Evolutionary conservation across 108 stramenopile species (phyloP).

Genomic region (Asterionellopsis glacialis): DNA sequence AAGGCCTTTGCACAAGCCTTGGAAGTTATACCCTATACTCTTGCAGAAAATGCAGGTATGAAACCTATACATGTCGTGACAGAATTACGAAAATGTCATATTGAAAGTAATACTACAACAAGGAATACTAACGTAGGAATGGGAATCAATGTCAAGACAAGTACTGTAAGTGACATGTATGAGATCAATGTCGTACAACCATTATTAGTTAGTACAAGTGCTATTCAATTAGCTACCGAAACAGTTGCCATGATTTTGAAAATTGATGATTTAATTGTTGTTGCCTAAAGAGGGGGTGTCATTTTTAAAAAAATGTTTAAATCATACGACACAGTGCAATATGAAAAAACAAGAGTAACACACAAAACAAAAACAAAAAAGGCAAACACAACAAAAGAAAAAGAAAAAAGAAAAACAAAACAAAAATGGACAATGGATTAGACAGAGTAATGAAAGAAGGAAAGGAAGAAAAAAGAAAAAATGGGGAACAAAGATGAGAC

Average conservation of each 20-base stretch:
- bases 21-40: constrained; percentile 98
- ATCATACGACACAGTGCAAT: background rate
- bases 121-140: constrained; percentile 41
- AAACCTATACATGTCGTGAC: constrained; percentile 98
- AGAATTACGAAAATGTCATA: constrained; percentile 87
- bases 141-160: constrained; percentile 95
- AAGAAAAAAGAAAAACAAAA: no score
- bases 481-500: no score
- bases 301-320: background rate
- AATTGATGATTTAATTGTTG: constrained; percentile 94
- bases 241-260: constrained; percentile 98
- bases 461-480: no score
- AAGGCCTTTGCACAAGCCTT: constrained; percentile 97
- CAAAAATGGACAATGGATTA: no score
- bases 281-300: constrained; percentile 21
- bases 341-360: no score
- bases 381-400: no score
- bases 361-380: no score
- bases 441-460: no score
- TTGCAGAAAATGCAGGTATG: constrained; percentile 99
- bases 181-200: constrained; percentile 94
- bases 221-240: constrained; percentile 95
- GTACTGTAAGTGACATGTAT: constrained; percentile 93
- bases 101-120: constrained; percentile 72
- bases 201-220: constrained; percentile 88